These are phyloP conservation scores for Tuber indicum DNA, from an alignment of 495 filamentous ascomycete species.

Conservation along the genomic window DNA sequence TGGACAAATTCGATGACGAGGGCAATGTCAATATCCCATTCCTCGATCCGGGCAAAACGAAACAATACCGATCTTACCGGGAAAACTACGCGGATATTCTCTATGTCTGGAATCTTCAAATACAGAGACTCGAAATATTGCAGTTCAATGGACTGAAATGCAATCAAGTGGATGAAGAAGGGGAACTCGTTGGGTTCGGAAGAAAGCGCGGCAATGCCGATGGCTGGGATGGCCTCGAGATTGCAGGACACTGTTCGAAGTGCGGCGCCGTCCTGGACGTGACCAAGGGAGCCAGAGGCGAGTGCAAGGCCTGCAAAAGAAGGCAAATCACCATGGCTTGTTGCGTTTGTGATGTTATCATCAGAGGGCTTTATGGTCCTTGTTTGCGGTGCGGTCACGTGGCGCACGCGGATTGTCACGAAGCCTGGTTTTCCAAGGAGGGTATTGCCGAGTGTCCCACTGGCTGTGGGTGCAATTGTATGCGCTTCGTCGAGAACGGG, in stretches of 20 bases:
- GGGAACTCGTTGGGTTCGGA: slow-evolving; percentile 43
- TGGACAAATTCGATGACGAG: slow-evolving; percentile 69
- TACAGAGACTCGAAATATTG: slow-evolving; percentile 69
- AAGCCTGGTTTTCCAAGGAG: slow-evolving; percentile 46
- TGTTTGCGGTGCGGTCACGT: slow-evolving; percentile 60
- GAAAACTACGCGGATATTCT: slow-evolving; percentile 75
- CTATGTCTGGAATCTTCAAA: slow-evolving; percentile 70
- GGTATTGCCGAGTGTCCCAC: slow-evolving; percentile 42
- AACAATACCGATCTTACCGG: slow-evolving; percentile 64
- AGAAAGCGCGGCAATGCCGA: slow-evolving; percentile 45
- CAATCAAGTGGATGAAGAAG: slow-evolving; percentile 40
- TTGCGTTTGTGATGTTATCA: slow-evolving; percentile 55
- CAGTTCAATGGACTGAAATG: slow-evolving; percentile 65
- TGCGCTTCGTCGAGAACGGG: slow-evolving; percentile 29
- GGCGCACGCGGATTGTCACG: slow-evolving; percentile 52
- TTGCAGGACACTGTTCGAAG: slow-evolving; percentile 55
- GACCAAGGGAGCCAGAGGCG: slow-evolving; percentile 51
- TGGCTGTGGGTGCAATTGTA: slow-evolving; percentile 46
- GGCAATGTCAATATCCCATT: slow-evolving; percentile 61
- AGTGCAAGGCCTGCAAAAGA: slow-evolving; percentile 50
- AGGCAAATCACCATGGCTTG: slow-evolving; percentile 53
- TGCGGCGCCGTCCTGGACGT: slow-evolving; percentile 50
- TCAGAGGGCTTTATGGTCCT: slow-evolving; percentile 53
- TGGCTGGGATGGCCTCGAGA: slow-evolving; percentile 51
- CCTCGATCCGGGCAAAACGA: slow-evolving; percentile 57